These are phyloP conservation scores for Microdochium nivale DNA, from an alignment of 2,329 filamentous ascomycete species.

Conservation along the genomic window DNA sequence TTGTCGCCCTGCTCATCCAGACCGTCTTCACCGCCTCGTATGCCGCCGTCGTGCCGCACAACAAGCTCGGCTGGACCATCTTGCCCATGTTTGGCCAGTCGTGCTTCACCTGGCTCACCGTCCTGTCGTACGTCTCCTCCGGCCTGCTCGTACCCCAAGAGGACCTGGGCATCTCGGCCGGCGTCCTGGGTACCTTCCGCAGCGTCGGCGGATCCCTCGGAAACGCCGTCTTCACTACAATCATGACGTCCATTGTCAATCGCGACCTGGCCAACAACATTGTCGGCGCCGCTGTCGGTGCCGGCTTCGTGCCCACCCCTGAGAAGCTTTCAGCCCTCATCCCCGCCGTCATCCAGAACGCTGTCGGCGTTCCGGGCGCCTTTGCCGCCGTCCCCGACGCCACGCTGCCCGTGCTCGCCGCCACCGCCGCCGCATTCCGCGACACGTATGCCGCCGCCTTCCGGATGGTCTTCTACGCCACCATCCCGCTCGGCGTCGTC, in stretches of 20 bases:
- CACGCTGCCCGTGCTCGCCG: slow-evolving; percentile 8
- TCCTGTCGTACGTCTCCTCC: slow-evolving; percentile 17
- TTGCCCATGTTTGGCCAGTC: slow-evolving; percentile 20
- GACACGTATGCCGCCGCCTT: slow-evolving; percentile 19
- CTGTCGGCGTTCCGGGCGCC: slow-evolving; percentile 17
- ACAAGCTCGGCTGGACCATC: slow-evolving; percentile 18
- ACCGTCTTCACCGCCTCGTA: slow-evolving; percentile 17
- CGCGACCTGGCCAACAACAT: slow-evolving; percentile 17
- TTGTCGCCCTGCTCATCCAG: slow-evolving; percentile 20
- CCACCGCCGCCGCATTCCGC: slow-evolving; percentile 12
- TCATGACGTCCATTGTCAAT: slow-evolving; percentile 18
- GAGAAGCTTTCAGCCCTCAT: slow-evolving; percentile 13
- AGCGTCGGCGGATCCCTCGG: slow-evolving; percentile 22
- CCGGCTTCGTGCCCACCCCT: slow-evolving; percentile 12
- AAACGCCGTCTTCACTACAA: slow-evolving; percentile 23
- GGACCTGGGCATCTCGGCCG: slow-evolving; percentile 19
- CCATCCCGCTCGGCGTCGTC: slow-evolving; percentile 16
- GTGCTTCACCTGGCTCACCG: slow-evolving; percentile 22
- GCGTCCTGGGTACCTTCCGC: slow-evolving; percentile 20
- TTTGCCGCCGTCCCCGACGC: slow-evolving; percentile 10
- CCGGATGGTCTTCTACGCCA: slow-evolving; percentile 14
- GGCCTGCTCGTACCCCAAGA: slow-evolving; percentile 20
- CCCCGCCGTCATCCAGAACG: slow-evolving; percentile 18
- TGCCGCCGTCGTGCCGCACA: slow-evolving; percentile 15
- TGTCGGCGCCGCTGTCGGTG: slow-evolving; percentile 14